Percentiles rank a stretch among this genome's conserved stretches.
Conservation (phyloP, 345 rosid species). For the Acer campestre region DNA sequence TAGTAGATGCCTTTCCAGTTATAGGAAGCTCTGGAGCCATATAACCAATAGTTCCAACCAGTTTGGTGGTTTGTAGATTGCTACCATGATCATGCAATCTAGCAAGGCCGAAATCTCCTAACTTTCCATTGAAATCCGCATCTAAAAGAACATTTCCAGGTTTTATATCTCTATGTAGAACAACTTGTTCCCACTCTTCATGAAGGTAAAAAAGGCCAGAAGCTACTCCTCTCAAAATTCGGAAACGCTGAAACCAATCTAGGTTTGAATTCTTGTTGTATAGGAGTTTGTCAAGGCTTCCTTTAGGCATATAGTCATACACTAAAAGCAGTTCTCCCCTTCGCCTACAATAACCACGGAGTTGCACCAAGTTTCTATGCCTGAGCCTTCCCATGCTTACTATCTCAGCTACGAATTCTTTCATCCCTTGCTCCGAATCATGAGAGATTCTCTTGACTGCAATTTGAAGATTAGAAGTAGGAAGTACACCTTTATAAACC, state of each 20-base stretch:
- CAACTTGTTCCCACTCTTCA: conserved; percentile 49
- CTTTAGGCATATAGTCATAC: conserved; percentile 54
- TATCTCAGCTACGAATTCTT: conserved; percentile 49
- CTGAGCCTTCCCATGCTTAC: conserved; percentile 24
- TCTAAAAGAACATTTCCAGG: conserved; percentile 45
- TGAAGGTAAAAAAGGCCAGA: conserved; percentile 40
- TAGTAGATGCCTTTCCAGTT: conserved; percentile 24
- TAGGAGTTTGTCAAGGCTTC: conserved; percentile 45
- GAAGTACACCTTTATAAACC: conserved; percentile 6
- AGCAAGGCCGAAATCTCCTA: conserved; percentile 53
- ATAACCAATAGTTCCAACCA: conserved; percentile 53
- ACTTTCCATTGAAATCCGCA: conserved; percentile 33
- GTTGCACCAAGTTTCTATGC: conserved; percentile 48
- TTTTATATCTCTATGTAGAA: conserved; percentile 50
- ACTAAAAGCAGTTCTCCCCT: conserved; percentile 54
- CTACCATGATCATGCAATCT: conserved; percentile 41
- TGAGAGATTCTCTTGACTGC: conserved; percentile 60
- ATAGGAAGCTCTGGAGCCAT: conserved; percentile 46
- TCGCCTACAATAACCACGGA: conserved; percentile 58
- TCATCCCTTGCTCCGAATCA: conserved; percentile 50
- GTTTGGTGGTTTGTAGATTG: conserved; percentile 29
- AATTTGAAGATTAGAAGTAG: conserved; percentile 37
- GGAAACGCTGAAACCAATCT: conserved; percentile 41
- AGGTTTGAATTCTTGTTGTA: conserved; percentile 16
- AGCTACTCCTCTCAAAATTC: conserved; percentile 37